Evolutionary conservation across 345 rosid genomes (phyloP), one percentile per base, ranked within the genome.

Genomic region (thale cress (Arabidopsis thaliana)): DNA sequence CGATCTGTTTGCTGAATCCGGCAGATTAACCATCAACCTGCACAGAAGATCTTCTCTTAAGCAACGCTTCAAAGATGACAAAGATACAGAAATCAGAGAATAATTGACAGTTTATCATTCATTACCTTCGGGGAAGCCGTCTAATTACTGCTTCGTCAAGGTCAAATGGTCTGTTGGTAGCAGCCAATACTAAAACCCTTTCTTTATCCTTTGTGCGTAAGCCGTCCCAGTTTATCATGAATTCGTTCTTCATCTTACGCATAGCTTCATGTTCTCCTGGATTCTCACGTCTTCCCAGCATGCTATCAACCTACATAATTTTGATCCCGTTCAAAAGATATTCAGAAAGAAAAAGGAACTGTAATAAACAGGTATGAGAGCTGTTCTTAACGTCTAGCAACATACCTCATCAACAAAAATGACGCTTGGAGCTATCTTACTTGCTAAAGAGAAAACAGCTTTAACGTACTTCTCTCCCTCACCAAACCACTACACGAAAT

Each of bases 171-270:
- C 97, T 84, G 70, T 92, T 95, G 64, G 99, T 95, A 56, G 97
- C 96, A 80, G 93, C 97, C 67, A 95, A 88, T 22, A 95, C 97
- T 77, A 95, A 75, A 2, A 95, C 97, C 34, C 99, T 82, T 77
- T 95, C 99, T 82, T 76, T 92, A 75, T 92, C 99, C 78, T 95
- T 95, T n/a, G 97, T 95, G 12, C 97, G 91, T 38, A 92, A 82
- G 49, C 97, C 97, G 69, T 92, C 99, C 99, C 97, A 95, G 62
- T 95, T 95, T 57, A 95, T 93, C 97, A 95, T 95, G 78, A 95
- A 95, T 70, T 95, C 99, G 66, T 95, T 95, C 86, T 95, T 95
- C 99, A 95, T 95, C 83, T 95, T 95, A 45, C 97, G 93, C 97
- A 92, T 95, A 22, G 99, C 97, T 80, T 95, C 99, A 50, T 95